Conservation (phyloP, 176 grass and related monocot species). For the Aegilops sharonensis region DNA sequence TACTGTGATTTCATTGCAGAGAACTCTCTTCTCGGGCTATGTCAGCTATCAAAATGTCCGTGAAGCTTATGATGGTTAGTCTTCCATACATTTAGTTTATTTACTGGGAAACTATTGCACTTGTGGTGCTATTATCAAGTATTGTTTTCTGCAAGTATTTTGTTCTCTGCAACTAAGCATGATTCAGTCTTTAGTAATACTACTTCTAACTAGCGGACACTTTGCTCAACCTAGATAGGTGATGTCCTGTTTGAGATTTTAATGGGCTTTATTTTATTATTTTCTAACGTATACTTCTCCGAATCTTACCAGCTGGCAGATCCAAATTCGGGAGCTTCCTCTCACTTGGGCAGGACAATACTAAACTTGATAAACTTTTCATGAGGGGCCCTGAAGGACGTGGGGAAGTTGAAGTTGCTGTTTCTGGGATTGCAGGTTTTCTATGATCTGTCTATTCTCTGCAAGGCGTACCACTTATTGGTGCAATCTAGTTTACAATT, state of each 20-base stretch:
- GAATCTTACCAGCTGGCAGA: conserved; percentile 53
- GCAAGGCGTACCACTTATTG: background rate
- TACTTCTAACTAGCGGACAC: conserved; percentile 8
- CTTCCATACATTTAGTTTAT: conserved; percentile 8
- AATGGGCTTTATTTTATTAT: background rate
- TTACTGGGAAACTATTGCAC: background rate
- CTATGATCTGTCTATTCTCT: background rate
- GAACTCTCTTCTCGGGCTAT: conserved; percentile 94
- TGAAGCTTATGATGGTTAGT: conserved; percentile 82
- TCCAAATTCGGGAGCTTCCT: conserved; percentile 79
- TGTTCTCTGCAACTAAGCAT: background rate
- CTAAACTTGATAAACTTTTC: conserved; percentile 75
- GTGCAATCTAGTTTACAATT: background rate
- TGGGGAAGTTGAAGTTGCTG: conserved; percentile 98
- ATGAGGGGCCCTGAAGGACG: conserved; percentile 92
- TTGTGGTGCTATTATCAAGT: background rate
- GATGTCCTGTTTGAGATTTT: background rate
- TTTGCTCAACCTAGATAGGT: background rate
- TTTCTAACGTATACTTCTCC: background rate
- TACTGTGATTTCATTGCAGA: conserved; percentile 52
- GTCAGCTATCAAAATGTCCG: conserved; percentile 90
- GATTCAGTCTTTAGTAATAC: background rate
- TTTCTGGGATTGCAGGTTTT: conserved; percentile 84
- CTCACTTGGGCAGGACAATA: conserved; percentile 61
- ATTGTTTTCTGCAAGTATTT: background rate